phyloP scores from a whole-genome alignment of 306 rosid species.

The Prunus padus region DNA sequence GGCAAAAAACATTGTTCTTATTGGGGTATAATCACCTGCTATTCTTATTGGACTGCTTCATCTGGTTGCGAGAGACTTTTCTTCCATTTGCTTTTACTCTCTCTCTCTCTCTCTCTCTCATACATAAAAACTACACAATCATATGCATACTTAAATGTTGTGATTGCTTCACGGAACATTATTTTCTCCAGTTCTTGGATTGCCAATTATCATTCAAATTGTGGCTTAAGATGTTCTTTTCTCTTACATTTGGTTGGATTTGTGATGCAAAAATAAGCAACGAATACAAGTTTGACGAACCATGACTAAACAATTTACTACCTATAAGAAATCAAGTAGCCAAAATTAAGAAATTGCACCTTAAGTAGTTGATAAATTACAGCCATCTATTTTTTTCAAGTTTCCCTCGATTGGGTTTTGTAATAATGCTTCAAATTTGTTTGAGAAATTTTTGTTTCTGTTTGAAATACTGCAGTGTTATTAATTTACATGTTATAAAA shows the following conservation, averaged over 20 bases:
- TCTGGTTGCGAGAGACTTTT: background rate
- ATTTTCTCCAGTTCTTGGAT: background rate
- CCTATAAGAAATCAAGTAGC: too few species aligned
- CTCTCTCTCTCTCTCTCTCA: background rate
- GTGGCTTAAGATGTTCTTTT: background rate
- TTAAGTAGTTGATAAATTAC: too few species aligned
- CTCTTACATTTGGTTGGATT: background rate
- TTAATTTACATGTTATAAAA: too few species aligned
- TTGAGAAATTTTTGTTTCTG: too few species aligned
- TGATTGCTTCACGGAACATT: background rate
- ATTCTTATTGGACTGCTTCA: background rate
- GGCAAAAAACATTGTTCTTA: background rate
- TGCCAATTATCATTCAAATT: background rate
- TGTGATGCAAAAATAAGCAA: background rate
- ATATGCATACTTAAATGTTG: too few species aligned
- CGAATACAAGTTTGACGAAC: background rate
- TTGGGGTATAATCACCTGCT: background rate
- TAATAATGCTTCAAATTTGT: background rate
- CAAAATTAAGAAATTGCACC: too few species aligned
- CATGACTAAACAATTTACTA: background rate
- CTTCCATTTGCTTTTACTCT: background rate
- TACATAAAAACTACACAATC: too few species aligned
- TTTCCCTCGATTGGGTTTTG: background rate
- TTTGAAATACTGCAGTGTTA: too few species aligned
- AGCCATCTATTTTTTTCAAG: background rate